These are phyloP conservation scores for Populus hybrid DNA, from an alignment of 441 rosid genomes.

Conservation along the genomic window DNA sequence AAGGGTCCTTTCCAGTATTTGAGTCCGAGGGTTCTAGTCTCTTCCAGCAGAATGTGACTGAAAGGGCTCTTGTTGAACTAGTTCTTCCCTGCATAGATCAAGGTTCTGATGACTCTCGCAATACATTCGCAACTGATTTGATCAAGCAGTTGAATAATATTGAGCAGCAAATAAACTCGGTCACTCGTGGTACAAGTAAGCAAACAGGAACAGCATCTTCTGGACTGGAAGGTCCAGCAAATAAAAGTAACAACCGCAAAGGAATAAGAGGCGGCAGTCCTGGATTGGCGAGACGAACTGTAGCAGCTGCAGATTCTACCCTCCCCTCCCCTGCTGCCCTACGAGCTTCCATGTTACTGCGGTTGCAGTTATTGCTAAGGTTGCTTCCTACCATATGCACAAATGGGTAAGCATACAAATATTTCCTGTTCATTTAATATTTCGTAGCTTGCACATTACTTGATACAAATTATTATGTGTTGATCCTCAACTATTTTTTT, in stretches of 20 bases:
- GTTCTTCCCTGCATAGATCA: constrained; percentile 98
- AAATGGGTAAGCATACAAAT: constrained; percentile 47
- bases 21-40: constrained; percentile 46
- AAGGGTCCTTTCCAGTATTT: constrained; percentile 35
- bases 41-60: constrained; percentile 62
- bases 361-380: constrained; percentile 84
- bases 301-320: constrained; percentile 49
- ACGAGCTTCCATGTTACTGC: constrained; percentile 84
- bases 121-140: constrained; percentile 88
- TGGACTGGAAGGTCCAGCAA: constrained; percentile 67
- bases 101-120: constrained; percentile 89
- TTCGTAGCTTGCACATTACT: background rate
- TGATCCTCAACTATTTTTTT: background rate
- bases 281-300: constrained; percentile 66
- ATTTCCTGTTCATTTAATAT: background rate
- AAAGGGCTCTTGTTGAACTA: constrained; percentile 85
- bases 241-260: constrained; percentile 71
- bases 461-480: background rate
- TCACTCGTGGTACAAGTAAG: constrained; percentile 69
- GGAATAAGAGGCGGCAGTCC: constrained; percentile 89
- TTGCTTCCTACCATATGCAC: constrained; percentile 81
- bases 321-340: constrained; percentile 80
- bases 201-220: constrained; percentile 63
- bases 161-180: constrained; percentile 79
- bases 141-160: constrained; percentile 86